Percentiles rank a stretch among this genome's conserved stretches.
Evolutionary conservation across 345 rosid species (phyloP).

Genomic region (Eutrema heterophyllum): DNA sequence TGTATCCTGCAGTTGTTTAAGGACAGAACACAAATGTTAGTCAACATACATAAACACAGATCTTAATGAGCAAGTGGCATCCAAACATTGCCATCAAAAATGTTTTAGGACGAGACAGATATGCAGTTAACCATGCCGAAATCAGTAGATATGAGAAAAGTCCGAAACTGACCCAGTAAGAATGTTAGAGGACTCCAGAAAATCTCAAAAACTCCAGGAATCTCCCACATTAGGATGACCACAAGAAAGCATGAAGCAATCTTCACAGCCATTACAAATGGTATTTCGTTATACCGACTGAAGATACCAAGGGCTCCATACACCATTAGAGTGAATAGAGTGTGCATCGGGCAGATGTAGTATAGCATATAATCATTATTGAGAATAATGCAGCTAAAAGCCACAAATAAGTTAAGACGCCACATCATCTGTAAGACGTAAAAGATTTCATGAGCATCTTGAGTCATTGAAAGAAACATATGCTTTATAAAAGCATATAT

Average conservation of each 20-base stretch:
- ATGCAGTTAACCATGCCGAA: neutral
- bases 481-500: neutral
- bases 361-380: conserved; percentile 92
- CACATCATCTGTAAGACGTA: conserved; percentile 91
- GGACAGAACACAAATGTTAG: neutral
- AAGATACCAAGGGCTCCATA: conserved; percentile 91
- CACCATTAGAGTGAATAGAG: conserved; percentile 94
- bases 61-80: neutral
- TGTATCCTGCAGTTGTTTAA: conserved; percentile 54
- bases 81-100: neutral
- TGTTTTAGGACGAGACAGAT: neutral
- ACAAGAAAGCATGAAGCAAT: conserved; percentile 78
- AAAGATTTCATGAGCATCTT: conserved; percentile 16
- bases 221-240: conserved; percentile 90
- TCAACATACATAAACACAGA: neutral
- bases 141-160: neutral
- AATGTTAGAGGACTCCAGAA: conserved; percentile 81
- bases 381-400: conserved; percentile 82
- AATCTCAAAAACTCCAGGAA: conserved; percentile 84
- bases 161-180: conserved; percentile 59
- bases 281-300: conserved; percentile 77
- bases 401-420: conserved; percentile 94
- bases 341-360: conserved; percentile 99
- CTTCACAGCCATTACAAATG: conserved; percentile 83
- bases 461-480: neutral